Base-by-base conservation (phyloP, 352 stramenopile species). In the Lagenidium giganteum region DNA sequence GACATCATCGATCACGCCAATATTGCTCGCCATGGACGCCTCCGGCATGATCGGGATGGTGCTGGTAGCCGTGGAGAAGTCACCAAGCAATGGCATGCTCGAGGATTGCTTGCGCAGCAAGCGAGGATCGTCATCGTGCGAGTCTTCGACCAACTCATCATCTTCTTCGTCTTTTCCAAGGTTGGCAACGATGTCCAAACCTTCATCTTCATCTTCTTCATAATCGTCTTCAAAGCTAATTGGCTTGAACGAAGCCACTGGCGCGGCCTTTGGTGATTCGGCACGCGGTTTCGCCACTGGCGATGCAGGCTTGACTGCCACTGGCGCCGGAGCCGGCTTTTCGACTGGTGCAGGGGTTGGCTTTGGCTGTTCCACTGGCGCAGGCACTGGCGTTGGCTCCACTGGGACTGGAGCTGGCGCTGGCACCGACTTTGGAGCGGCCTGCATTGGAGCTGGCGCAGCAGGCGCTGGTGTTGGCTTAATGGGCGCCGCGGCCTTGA, bases 61-160 rank as follows among this genome's bases (percentile, higher is more conserved):
- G 47, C 67, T 58, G 4, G 76, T 82, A 51, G 83, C 56, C 23
- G 65, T 79, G 22, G 76, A 87, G 47, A 71, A 87, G 54, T 89
- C 64, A 12, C 73, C 73, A 4, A 87, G 65, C 76, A 89, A 85
- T 24, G 76, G 64, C 28, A 84, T 73, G 12, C 68, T 87, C 47
- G 75, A 79, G 26, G 59, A 80, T 47, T 86, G 72, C 31, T 73
- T 48, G 3, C 60, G 68, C 43, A 61, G 59, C 30, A 57, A 55
- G 30, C 33, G 35, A 18, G 61, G 51, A n/a, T n/a, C n/a, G n/a
- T n/a, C n/a, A n/a, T n/a, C n/a, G n/a, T n/a, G n/a, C n/a, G n/a
- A n/a, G n/a, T 43, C 30, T 14, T 31, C 45, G 37, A 52, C 43
- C 28, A 35, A 52, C 2, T 12, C 38, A 17, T 52, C 23, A 22